Base-by-base conservation (phyloP, 2,329 filamentous ascomycete species). In the Fusarium sterilihyphosum region DNA sequence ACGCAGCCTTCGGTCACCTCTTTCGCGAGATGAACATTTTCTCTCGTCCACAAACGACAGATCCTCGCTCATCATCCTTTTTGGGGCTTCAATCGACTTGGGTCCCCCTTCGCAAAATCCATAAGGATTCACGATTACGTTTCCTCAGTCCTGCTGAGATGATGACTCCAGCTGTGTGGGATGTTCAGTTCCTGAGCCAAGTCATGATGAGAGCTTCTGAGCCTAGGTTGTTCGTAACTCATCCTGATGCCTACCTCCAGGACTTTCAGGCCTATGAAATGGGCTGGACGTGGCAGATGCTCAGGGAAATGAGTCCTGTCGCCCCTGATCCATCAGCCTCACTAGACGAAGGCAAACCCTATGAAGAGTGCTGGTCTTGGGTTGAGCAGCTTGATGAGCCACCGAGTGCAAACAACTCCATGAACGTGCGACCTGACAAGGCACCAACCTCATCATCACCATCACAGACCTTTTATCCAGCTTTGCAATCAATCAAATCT, bases 71-170 rank as follows among this genome's bases (percentile, higher is more conserved):
- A 17, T 76, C 82, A 9, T 84, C 84, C 46, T 90, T 88, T 60
- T 83, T 91, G 26, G 93, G 91, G 11, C 85, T 95, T 24, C 87
- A 88, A 61, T 91, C 92, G 49, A 82, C 89, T 0, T 94, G 93
- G 88, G 88, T 95, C n/a, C 93, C 93, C 10, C 84, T 96, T 24
- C 89, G 93, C 58, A 95, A 95, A 80, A 84, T 94, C 6, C 90
- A 93, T 79, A 94, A 92, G 78, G 92, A 94, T 65, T 91, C 92
- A 1, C 88, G 90, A 33, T 86, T 96, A 12, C 89, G 90, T 3
- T 95, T 95, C 75, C 85, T 95, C 17, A 89, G 88, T 11, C 90
- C 90, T 3, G 85, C 90, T 3, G 93, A 95, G 80, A 93, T 95
- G 90, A 83, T 93, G 43, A 94, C 92, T 2, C 90, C 92, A 1